Conservation (phyloP, 2,329 filamentous ascomycete genomes). For the Magnaporthiopsis poae region DNA sequence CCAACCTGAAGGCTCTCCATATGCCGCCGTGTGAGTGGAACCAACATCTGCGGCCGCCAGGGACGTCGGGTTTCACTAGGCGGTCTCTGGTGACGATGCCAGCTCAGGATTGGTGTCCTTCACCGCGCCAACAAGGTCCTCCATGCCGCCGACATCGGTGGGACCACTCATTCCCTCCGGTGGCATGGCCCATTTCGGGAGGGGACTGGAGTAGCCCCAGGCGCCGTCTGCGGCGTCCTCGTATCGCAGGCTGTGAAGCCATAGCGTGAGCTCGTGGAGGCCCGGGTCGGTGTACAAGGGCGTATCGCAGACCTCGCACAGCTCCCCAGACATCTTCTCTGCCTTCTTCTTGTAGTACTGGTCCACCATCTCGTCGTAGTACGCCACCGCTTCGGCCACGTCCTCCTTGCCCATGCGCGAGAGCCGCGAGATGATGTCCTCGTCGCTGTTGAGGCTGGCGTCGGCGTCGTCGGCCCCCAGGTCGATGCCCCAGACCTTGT, state of each 20-base stretch:
- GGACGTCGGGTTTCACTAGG: neutral
- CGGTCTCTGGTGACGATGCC: neutral
- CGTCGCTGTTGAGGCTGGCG: conserved; percentile 62
- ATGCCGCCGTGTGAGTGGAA: neutral
- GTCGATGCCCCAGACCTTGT: conserved; percentile 75
- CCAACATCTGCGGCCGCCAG: neutral
- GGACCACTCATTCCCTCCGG: conserved; percentile 64
- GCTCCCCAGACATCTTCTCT: conserved; percentile 81
- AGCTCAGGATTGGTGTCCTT: conserved; percentile 10
- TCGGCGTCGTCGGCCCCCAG: conserved; percentile 62
- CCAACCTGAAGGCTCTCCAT: neutral
- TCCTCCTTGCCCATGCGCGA: conserved; percentile 90
- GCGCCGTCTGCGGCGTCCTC: conserved; percentile 63
- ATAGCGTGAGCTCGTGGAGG: conserved; percentile 79
- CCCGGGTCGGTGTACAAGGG: conserved; percentile 90
- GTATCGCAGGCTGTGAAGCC: conserved; percentile 85
- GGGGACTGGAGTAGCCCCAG: conserved; percentile 78
- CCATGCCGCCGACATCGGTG: conserved; percentile 52
- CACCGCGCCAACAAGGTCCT: conserved; percentile 48
- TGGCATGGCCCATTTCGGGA: conserved; percentile 81
- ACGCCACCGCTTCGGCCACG: conserved; percentile 78
- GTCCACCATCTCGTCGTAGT: conserved; percentile 88
- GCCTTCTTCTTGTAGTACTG: conserved; percentile 82
- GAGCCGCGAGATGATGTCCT: conserved; percentile 78
- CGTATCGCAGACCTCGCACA: conserved; percentile 73